Evolutionary conservation across 1,284 basidiomycete genomes (phyloP).

Genomic region (Sparassis latifolia): DNA sequence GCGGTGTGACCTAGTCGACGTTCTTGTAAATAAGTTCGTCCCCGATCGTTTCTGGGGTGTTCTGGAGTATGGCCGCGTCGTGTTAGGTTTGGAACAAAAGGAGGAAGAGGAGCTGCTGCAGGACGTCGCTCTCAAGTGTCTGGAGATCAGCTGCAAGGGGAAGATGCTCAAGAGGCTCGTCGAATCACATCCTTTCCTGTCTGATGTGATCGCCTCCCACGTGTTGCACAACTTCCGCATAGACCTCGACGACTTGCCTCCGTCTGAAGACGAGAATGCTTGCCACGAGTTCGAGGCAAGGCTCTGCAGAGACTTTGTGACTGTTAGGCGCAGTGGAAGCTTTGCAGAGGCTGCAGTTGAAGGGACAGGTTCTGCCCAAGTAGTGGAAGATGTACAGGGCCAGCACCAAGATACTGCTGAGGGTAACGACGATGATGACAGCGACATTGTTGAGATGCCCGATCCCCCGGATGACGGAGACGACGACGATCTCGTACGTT

Average conservation of each 20-base stretch:
- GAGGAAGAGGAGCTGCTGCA: slow-evolving; percentile 40
- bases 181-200: slow-evolving; percentile 37
- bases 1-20: slow-evolving; percentile 49
- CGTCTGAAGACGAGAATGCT: slow-evolving; percentile 37
- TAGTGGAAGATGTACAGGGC: not conserved
- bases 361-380: slow-evolving; percentile 1
- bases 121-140: slow-evolving; percentile 47
- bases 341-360: slow-evolving; percentile 17
- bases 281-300: slow-evolving; percentile 38
- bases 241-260: slow-evolving; percentile 46
- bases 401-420: slow-evolving; percentile 2
- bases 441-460: slow-evolving; percentile 5
- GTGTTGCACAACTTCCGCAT: slow-evolving; percentile 46
- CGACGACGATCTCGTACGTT: slow-evolving; percentile 15
- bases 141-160: slow-evolving; percentile 66
- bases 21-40: slow-evolving; percentile 63
- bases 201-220: slow-evolving; percentile 33
- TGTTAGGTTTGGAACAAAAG: slow-evolving; percentile 34
- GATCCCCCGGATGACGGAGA: slow-evolving; percentile 8
- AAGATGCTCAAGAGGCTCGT: slow-evolving; percentile 54
- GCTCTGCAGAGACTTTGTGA: slow-evolving; percentile 42
- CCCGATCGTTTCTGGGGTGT: slow-evolving; percentile 45
- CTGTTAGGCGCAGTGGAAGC: slow-evolving; percentile 3
- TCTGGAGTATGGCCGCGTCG: slow-evolving; percentile 46
- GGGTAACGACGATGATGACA: not conserved